Evolutionary conservation across 2,329 filamentous ascomycete species (phyloP), one percentile per base, ranked within the genome.

Genomic region (Penicillium sp.): DNA sequence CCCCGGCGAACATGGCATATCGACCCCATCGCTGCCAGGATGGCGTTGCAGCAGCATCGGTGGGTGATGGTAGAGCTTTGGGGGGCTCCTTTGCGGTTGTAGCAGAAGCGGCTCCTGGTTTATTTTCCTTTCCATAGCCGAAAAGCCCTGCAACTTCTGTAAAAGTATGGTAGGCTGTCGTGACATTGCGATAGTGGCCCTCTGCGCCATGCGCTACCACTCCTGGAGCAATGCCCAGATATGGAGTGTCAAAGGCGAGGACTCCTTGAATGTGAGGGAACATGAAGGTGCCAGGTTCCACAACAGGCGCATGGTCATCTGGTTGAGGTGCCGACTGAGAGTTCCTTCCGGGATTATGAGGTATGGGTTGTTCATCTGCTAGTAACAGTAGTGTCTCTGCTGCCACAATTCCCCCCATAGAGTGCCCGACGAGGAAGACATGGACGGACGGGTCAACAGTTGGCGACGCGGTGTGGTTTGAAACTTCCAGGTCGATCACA

Each of bases 221-320:
- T 2, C 71, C 70, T 2, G 72, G 74, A 2, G 75, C 71, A 49
- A 76, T 74, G 5, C 76, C 76, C 31, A 78, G 65, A 43, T 87
- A 98, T 1, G 93, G 93, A 0, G 93, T 98, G 70, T 97, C 91
- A 65, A 96, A 95, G 41, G 90, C 88, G 39, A 97, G 78, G 22
- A 97, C 81, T 56, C 87, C 91, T 69, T 91, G 86, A 55, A 97
- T 82, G 67, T 89, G 91, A 1, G 91, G 91, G 66, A 97, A 97
- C 85, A 96, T 91, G 65, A 95, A 81, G 10, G 61, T 61, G 14
- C 57, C 59, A 3, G 61, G 67, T 31, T 65, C 63, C 32, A 64
- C 52, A 11, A 59, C 26, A 24, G 46, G 57, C 10, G 54, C 43
- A 16, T 42, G 42, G 7, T 51, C 50, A 11, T 55, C 53, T 43